Evolutionary conservation across 202 grass and related monocot species (phyloP).

Genomic region (Schoenoplectus triqueter): DNA sequence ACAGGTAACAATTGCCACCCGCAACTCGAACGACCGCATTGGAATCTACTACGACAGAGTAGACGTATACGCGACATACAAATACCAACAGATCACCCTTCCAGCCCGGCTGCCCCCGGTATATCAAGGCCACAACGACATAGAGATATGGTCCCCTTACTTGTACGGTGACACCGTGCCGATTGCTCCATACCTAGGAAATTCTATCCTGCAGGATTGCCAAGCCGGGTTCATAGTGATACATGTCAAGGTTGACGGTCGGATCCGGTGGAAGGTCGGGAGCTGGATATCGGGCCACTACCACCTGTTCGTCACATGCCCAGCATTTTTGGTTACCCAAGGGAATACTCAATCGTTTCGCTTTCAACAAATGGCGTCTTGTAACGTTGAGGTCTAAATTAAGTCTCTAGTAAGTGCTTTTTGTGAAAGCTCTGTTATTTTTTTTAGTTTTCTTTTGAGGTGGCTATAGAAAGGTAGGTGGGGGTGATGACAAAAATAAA

Average conservation of each 20-base stretch:
- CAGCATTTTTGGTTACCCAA: constrained; percentile 49
- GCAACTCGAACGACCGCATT: constrained; percentile 74
- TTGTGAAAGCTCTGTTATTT: constrained; percentile 30
- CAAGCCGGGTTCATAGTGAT: constrained; percentile 45
- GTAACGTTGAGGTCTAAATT: constrained; percentile 68
- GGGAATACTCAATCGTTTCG: constrained; percentile 45
- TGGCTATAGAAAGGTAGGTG: constrained; percentile 30
- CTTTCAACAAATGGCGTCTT: constrained; percentile 63
- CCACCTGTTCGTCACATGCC: constrained; percentile 78
- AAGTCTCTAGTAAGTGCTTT: constrained; percentile 33
- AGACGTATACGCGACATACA: constrained; percentile 74
- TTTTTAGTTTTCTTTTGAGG: constrained; percentile 20
- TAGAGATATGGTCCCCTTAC: constrained; percentile 82
- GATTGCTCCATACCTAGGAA: constrained; percentile 63
- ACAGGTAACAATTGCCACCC: constrained; percentile 69
- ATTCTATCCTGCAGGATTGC: constrained; percentile 41
- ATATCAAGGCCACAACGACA: constrained; percentile 80
- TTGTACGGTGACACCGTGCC: constrained; percentile 50
- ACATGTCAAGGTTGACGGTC: constrained; percentile 64
- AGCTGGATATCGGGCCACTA: constrained; percentile 72
- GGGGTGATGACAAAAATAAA: constrained; percentile 25
- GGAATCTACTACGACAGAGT: constrained; percentile 84
- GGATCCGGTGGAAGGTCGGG: constrained; percentile 79
- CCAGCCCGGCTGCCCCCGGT: constrained; percentile 35
- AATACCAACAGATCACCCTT: constrained; percentile 78